A percentile compares a stretch with the other conserved stretches of the same genome.
Conservation (phyloP, 306 rosid genomes). For the Acmispon strigosus region DNA sequence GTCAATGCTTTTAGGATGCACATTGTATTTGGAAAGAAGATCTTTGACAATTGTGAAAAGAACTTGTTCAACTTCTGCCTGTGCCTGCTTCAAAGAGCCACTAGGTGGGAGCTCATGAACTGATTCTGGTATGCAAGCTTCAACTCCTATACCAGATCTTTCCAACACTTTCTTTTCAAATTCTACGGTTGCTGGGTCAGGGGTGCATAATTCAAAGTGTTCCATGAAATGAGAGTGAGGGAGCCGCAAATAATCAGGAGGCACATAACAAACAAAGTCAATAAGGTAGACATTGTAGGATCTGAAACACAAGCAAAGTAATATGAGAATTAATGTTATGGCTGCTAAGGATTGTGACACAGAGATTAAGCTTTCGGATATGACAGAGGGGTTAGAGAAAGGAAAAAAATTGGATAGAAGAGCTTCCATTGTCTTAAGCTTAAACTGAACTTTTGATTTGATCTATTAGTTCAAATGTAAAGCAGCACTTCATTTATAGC, state of each 20-base stretch:
- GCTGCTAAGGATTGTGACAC: constrained; percentile 25
- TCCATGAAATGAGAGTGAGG: constrained; percentile 37
- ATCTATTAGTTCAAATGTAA: constrained; percentile 9
- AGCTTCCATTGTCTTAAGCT: constrained; percentile 30
- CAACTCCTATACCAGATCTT: constrained; percentile 60
- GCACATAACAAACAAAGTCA: constrained; percentile 51
- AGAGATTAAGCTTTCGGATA: constrained; percentile 18
- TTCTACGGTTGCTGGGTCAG: constrained; percentile 21
- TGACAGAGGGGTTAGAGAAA: background rate
- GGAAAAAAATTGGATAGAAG: background rate
- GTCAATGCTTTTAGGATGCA: constrained; percentile 58
- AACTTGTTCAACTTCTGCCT: constrained; percentile 43
- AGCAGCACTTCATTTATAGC: background rate
- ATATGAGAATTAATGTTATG: constrained; percentile 22
- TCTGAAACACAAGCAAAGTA: constrained; percentile 27
- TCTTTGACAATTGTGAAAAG: constrained; percentile 44
- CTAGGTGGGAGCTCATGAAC: constrained; percentile 40
- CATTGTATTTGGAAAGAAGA: constrained; percentile 42
- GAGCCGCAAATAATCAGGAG: constrained; percentile 38
- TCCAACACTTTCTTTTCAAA: constrained; percentile 41
- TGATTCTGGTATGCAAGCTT: constrained; percentile 50
- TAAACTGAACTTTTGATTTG: background rate
- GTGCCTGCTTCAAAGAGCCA: constrained; percentile 6
- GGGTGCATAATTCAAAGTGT: constrained; percentile 10
- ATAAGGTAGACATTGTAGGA: constrained; percentile 43